Percentiles rank a stretch among this genome's conserved stretches.
These are phyloP conservation scores for Saccharomyces hybrid DNA, from an alignment of 1,139 yeast genomes.

Conservation along the genomic window DNA sequence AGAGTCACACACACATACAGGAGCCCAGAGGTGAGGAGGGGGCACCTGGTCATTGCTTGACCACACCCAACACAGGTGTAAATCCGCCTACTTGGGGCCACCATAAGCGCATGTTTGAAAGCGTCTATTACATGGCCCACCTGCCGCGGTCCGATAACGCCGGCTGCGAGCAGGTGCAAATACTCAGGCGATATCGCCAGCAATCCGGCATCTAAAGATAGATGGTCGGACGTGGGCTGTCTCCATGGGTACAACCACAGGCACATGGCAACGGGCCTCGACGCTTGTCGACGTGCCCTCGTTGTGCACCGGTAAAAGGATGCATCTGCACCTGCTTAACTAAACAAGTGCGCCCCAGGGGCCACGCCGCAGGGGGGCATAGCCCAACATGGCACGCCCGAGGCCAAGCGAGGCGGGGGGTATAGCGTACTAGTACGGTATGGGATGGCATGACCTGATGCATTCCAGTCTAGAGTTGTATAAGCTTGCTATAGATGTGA, in stretches of 20 bases:
- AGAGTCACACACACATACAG: too few relatives aligned
- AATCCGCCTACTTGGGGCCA: not conserved
- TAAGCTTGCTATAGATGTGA: not conserved
- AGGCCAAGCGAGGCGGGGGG: not conserved
- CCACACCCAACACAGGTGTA: not conserved
- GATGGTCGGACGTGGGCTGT: not conserved
- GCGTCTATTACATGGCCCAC: not conserved
- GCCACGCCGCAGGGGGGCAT: not conserved
- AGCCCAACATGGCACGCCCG: not conserved
- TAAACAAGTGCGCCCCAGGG: not conserved
- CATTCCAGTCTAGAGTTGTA: not conserved
- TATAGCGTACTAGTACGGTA: not conserved
- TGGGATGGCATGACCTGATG: too few relatives aligned
- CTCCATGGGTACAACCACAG: not conserved
- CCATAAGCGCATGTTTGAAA: not conserved
- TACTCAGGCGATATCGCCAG: not conserved
- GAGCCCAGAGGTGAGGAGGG: too few relatives aligned
- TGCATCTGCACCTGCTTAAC: not conserved
- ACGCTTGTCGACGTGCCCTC: not conserved
- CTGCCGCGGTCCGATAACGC: not conserved
- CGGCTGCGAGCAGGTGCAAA: constrained; percentile 1
- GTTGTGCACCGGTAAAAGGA: not conserved
- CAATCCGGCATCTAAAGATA: not conserved
- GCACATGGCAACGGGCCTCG: not conserved
- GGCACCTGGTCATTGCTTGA: not conserved